A percentile compares a stretch with the other conserved stretches of the same genome.
These are phyloP conservation scores for Hypoxylon sp. DNA, from an alignment of 2,329 filamentous ascomycete species.

Conservation along the genomic window DNA sequence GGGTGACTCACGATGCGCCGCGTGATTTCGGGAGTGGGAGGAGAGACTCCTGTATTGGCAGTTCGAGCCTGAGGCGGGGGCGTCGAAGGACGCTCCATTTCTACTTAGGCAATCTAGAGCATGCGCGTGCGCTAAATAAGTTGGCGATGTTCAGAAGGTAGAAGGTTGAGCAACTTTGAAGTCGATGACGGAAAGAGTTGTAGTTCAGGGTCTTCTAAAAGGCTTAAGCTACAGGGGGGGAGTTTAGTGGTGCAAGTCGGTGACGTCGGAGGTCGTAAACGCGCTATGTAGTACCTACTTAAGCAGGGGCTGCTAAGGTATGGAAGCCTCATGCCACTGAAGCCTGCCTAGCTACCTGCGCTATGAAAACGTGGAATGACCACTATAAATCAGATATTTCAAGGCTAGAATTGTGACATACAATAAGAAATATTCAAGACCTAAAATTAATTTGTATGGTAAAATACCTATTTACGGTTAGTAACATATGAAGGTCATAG, in stretches of 20 bases:
- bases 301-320: slow-evolving; percentile 3
- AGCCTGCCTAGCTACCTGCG: not conserved
- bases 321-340: slow-evolving; percentile 3
- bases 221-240: slow-evolving; percentile 3
- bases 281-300: too few species aligned
- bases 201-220: slow-evolving; percentile 1
- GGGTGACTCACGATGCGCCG: slow-evolving; percentile 66
- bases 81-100: slow-evolving; percentile 65
- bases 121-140: not conserved
- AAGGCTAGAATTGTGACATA: not conserved
- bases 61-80: slow-evolving; percentile 57
- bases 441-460: not conserved
- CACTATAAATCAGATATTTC: not conserved
- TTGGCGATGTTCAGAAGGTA: not conserved
- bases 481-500: not conserved
- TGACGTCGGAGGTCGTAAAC: slow-evolving; percentile 51
- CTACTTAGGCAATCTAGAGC: not conserved
- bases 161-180: slow-evolving; percentile 2
- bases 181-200: not conserved
- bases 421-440: not conserved
- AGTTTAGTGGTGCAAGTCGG: slow-evolving; percentile 32
- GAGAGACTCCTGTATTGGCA: slow-evolving; percentile 57
- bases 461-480: not conserved
- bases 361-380: not conserved
- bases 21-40: slow-evolving; percentile 69